Percentiles rank a stretch among this genome's conserved stretches.
phyloP scores from a whole-genome alignment of 1,284 basidiomycete species.

The Tilletia horrida region DNA sequence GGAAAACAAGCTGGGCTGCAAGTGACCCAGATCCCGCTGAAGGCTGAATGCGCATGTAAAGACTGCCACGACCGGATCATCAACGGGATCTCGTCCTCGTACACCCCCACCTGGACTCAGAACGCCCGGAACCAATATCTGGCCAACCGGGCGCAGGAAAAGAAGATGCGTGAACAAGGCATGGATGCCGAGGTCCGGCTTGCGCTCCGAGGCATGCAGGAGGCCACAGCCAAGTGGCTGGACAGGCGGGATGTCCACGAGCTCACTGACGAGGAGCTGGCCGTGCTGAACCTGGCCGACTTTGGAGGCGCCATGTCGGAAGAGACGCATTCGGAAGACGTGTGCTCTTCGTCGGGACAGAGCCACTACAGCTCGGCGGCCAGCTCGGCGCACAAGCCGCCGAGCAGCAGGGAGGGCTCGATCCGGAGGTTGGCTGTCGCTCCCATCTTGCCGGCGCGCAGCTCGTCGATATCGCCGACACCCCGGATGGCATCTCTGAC shows the following conservation, averaged over 20 bases:
- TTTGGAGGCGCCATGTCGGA: too few relatives aligned
- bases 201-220: not conserved
- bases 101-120: conserved; percentile 4
- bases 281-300: not conserved
- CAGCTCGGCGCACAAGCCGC: not conserved
- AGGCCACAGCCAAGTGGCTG: not conserved
- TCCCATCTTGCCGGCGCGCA: not conserved
- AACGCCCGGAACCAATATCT: conserved; percentile 10
- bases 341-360: not conserved
- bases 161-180: conserved; percentile 5
- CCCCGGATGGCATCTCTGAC: too few relatives aligned
- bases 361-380: not conserved
- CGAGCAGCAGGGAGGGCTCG: not conserved
- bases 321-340: not conserved
- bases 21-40: not conserved
- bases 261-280: conserved; percentile 13
- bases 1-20: not conserved
- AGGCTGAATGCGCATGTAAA: not conserved
- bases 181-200: conserved; percentile 14
- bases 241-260: not conserved
- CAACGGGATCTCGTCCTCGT: not conserved
- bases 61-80: conserved; percentile 1
- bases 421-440: not conserved
- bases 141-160: conserved; percentile 1
- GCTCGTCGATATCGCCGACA: not conserved